Conservation (phyloP, 176 grass and related monocot species). For the Lolium multiflorum region DNA sequence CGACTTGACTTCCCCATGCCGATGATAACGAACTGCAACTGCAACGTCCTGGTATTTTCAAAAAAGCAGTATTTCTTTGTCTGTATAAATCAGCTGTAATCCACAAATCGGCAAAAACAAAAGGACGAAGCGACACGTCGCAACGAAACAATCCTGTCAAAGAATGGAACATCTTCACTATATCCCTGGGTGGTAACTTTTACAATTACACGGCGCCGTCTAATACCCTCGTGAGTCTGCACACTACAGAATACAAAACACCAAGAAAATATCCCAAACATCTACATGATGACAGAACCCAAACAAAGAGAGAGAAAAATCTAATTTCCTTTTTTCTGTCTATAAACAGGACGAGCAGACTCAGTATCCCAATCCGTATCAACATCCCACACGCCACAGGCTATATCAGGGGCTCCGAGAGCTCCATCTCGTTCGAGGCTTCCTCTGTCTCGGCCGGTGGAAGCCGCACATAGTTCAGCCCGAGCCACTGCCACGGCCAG, state of each 20-base stretch:
- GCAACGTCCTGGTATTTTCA: too few relatives aligned
- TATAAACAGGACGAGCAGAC: neutral
- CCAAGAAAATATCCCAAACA: too few relatives aligned
- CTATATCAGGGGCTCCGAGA: constrained; percentile 89
- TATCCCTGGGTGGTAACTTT: too few relatives aligned
- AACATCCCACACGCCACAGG: constrained; percentile 8
- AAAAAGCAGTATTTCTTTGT: too few relatives aligned
- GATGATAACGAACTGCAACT: neutral
- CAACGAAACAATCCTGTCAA: constrained; percentile 8
- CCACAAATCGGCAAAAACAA: too few relatives aligned
- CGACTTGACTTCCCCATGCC: neutral
- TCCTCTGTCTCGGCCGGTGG: constrained; percentile 44
- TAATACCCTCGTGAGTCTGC: too few relatives aligned
- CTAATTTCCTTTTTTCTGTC: neutral
- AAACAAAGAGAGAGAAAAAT: too few relatives aligned
- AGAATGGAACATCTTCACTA: constrained; percentile 19
- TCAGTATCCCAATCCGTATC: constrained; percentile 25
- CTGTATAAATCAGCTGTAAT: too few relatives aligned
- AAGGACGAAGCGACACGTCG: too few relatives aligned
- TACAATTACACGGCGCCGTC: too few relatives aligned
- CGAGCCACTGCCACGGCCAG: constrained; percentile 99
- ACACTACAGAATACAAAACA: too few relatives aligned
- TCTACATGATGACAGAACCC: too few relatives aligned
- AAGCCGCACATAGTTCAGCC: constrained; percentile 73
- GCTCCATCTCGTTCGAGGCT: constrained; percentile 86